Conservation (phyloP, 1,139 yeast species). For the Yamadazyma taylorii region DNA sequence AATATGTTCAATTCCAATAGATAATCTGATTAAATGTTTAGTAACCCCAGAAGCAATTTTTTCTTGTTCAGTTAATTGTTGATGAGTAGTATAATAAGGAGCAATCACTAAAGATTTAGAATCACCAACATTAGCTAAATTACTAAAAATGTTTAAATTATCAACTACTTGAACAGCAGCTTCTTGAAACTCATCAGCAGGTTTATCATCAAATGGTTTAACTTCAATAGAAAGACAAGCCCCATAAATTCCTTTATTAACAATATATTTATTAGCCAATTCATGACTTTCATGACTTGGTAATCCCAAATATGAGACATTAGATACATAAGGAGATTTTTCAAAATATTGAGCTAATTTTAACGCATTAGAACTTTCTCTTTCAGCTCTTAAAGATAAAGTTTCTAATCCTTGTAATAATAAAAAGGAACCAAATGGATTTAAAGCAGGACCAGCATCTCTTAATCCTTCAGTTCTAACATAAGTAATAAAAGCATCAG, state of each 20-base stretch:
- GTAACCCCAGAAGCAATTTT: conserved; percentile 81
- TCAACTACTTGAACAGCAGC: conserved; percentile 85
- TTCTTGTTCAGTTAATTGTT: conserved; percentile 82
- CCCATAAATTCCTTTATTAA: conserved; percentile 66
- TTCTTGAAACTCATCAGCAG: conserved; percentile 59
- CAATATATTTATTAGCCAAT: conserved; percentile 77
- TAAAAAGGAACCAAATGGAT: conserved; percentile 87
- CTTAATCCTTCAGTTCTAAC: conserved; percentile 84
- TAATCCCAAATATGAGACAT: conserved; percentile 93
- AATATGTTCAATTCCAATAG: conserved; percentile 86
- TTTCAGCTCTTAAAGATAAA: conserved; percentile 86
- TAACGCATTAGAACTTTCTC: conserved; percentile 85
- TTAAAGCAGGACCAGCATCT: conserved; percentile 87
- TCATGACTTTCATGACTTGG: conserved; percentile 81
- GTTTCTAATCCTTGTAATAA: conserved; percentile 92
- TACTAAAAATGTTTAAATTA: conserved; percentile 76
- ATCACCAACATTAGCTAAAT: conserved; percentile 96
- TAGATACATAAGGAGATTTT: conserved; percentile 65
- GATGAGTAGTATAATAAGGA: conserved; percentile 94
- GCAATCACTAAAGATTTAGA: conserved; percentile 92
- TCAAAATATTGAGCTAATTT: conserved; percentile 79
- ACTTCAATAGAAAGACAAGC: conserved; percentile 90
- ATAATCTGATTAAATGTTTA: conserved; percentile 81
- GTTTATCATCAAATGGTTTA: conserved; percentile 53
- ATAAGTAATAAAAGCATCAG: conserved; percentile 75